Base-by-base conservation (phyloP, 495 filamentous ascomycete genomes). In the Penicillium longicatenatum region DNA sequence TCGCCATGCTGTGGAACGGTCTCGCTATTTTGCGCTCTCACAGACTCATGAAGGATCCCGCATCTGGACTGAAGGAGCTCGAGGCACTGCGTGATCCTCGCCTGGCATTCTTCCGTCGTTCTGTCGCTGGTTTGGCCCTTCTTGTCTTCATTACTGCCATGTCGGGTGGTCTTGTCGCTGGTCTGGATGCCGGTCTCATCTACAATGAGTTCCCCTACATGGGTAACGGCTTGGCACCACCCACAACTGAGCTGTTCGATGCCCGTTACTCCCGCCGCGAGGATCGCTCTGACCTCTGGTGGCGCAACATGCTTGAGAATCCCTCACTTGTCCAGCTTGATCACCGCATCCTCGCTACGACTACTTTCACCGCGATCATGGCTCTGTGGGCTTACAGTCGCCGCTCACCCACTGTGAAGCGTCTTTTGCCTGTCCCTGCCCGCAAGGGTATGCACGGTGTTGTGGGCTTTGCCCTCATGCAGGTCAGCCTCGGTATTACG, bases 171-270 rank as follows among this genome's bases (percentile, higher is more conserved):
- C 81, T 98, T 7, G 94, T 98, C 26, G 94, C 94, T 2, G 94
- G 94, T 29, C 84, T 98, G 21, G 94, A 98, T 66, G 94, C 94
- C 14, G 94, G 94, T 12, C 77, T 98, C 16, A 97, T 98, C 68
- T 98, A 98, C 78, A 98, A 98, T 68, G 91, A 98, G 65, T 97
- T 98, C 68, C 95, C 95, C 1, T 90, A 82, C 67, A 98, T 98
- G 94, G 94, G 95, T 29, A 74, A 80, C 1, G 91, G 91, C 2
- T 79, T 92, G 30, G 78, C 88, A 3, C 94, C 94, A 10, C 95
- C 94, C 1, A 84, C 78, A 55, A 76, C 82, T 1, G 94, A 98
- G 70, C 84, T 98, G 9, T 91, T 91, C 65, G 84, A 89, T 63
- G 75, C 83, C 42, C 93, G 92, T 75, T 98, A 98, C 81, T 90